phyloP scores from a whole-genome alignment of 2,329 filamentous ascomycete species.

The Colletotrichum limetticola region DNA sequence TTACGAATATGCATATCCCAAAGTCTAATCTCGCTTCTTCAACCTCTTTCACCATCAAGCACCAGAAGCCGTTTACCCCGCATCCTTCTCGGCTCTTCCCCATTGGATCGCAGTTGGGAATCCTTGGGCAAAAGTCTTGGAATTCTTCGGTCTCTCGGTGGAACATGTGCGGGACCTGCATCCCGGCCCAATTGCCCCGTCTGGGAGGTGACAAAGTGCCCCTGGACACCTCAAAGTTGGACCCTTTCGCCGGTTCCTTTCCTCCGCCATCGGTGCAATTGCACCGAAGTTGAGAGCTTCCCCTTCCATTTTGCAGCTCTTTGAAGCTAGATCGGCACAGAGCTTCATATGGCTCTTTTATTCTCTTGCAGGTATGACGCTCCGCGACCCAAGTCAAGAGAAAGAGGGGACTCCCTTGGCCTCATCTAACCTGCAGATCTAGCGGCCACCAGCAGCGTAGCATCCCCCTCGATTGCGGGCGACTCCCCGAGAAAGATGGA shows the following conservation, averaged over 20 bases:
- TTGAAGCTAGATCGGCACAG: neutral
- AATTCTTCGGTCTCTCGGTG: conserved; percentile 17
- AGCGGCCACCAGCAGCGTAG: conserved; percentile 21
- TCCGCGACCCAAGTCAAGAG: neutral
- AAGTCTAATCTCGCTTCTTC: conserved; percentile 22
- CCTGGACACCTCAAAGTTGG: neutral
- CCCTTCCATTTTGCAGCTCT: neutral
- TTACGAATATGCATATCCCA: conserved; percentile 12
- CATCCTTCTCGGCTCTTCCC: conserved; percentile 15
- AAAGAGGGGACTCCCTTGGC: neutral
- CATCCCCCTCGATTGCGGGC: conserved; percentile 4
- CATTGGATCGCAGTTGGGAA: conserved; percentile 21
- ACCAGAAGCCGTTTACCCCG: conserved; percentile 16
- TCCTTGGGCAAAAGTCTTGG: neutral
- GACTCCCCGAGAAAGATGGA: conserved; percentile 11
- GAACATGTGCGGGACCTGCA: conserved; percentile 25
- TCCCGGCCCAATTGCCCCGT: conserved; percentile 30
- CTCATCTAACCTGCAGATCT: conserved; percentile 24
- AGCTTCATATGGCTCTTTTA: neutral
- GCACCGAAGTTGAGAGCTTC: conserved; percentile 8
- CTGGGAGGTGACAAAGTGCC: conserved; percentile 12
- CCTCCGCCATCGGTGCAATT: conserved; percentile 28
- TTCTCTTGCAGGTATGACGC: neutral
- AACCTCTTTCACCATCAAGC: conserved; percentile 7
- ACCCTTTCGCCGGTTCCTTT: conserved; percentile 12